Percentiles rank a stretch among this genome's conserved stretches.
These are phyloP conservation scores for Thalassiosira ordinaria DNA, from an alignment of 352 stramenopile genomes.

Conservation along the genomic window DNA sequence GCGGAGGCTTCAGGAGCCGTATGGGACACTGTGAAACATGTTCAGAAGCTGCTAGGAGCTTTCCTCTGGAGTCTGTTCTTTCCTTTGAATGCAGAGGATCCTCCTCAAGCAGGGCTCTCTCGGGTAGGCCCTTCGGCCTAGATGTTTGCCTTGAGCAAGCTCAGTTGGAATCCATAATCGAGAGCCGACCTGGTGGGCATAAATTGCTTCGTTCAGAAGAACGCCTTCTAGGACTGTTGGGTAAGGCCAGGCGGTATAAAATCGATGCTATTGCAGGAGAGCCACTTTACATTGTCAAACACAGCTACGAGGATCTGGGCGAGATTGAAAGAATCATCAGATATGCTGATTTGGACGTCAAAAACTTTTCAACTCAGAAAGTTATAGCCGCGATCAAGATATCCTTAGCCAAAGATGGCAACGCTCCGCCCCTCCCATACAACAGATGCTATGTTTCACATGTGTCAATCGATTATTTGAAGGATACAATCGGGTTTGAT, in stretches of 20 bases:
- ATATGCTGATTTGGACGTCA: constrained; percentile 23
- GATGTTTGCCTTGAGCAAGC: constrained; percentile 15
- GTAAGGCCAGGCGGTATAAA: constrained; percentile 2
- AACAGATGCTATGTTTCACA: not conserved
- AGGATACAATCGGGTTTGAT: not conserved
- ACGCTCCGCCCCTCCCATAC: not conserved
- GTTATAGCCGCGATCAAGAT: not conserved
- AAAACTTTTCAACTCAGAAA: constrained; percentile 6
- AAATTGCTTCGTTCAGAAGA: constrained; percentile 18
- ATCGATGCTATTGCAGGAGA: not conserved
- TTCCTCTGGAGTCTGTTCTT: constrained; percentile 19
- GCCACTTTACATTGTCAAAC: constrained; percentile 23
- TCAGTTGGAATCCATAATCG: constrained; percentile 14
- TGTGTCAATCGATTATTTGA: not conserved
- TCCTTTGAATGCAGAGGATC: constrained; percentile 27
- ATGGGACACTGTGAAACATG: constrained; percentile 9
- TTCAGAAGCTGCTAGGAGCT: constrained; percentile 3
- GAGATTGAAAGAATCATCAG: constrained; percentile 16
- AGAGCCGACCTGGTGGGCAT: constrained; percentile 12
- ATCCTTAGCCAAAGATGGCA: not conserved
- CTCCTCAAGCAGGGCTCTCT: not conserved
- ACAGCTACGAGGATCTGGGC: not conserved
- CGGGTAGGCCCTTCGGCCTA: constrained; percentile 6
- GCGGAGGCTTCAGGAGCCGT: not conserved
- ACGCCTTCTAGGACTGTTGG: constrained; percentile 14